Percentiles rank a stretch among this genome's conserved stretches.
Evolutionary conservation across 768 basidiomycete genomes (phyloP).

Genomic region (Tulasnella sp.): DNA sequence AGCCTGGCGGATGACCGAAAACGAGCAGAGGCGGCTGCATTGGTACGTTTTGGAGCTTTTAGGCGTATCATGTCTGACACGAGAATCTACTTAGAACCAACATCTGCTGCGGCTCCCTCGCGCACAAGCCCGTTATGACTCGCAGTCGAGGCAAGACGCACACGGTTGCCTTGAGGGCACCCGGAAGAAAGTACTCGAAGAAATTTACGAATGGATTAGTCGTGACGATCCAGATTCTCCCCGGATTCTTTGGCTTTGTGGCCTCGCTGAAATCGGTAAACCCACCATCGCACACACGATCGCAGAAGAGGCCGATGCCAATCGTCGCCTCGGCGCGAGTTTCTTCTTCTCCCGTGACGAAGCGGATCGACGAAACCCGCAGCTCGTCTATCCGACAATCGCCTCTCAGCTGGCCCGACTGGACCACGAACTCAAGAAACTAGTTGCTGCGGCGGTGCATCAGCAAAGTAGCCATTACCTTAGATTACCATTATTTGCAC

Average conservation of each 20-base stretch:
- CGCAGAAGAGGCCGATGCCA: constrained; percentile 38
- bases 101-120: background rate
- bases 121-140: constrained; percentile 7
- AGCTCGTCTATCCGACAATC: constrained; percentile 44
- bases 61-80: too few species aligned
- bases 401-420: constrained; percentile 42
- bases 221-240: background rate
- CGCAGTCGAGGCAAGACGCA: background rate
- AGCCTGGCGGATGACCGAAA: too few species aligned
- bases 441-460: constrained; percentile 23
- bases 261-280: constrained; percentile 48
- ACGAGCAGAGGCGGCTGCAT: too few species aligned
- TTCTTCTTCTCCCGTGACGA: constrained; percentile 44
- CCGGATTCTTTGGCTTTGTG: constrained; percentile 43
- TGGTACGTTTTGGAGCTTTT: too few species aligned
- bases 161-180: background rate
- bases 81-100: too few species aligned
- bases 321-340: constrained; percentile 43
- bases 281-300: constrained; percentile 49
- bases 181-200: background rate
- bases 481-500: background rate
- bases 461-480: background rate
- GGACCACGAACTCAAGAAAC: constrained; percentile 17
- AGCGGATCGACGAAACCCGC: constrained; percentile 37
- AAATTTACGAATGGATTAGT: background rate